Base-by-base conservation (phyloP, 2,329 filamentous ascomycete species). In the Cercospora zeae-maydis region DNA sequence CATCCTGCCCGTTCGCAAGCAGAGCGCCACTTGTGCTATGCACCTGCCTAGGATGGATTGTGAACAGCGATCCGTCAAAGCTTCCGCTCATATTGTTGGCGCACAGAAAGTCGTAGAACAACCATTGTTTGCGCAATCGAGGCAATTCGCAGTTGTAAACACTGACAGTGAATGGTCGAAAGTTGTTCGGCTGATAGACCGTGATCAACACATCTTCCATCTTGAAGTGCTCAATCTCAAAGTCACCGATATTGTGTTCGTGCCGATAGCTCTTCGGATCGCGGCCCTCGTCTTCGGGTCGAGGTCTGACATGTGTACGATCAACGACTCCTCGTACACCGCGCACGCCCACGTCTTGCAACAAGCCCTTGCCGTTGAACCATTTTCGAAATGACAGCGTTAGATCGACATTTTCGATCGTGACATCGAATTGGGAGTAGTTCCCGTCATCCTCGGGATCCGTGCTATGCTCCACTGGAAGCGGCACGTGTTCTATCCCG, bases 301-400 rank as follows among this genome's bases (percentile, higher is more conserved):
- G 63, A 31, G 71, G 95, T 61, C 82, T 80, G 1, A 99, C 90
- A 52, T 87, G 89, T 0, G 92, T 96, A 63, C 95, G 86, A 76
- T 99, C 95, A 49, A 99, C 84, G 4, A 98, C 91, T 21, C 95
- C 95, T 63, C 95, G 86, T 31, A 99, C 90, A 4, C 95, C 95
- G 73, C 92, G 95, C 58, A 99, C 88, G 73, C 97, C 92, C 45
- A 99, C 95, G 74, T 98, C 91, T 70, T 91, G 88, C 8, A 99
- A 80, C 5, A 96, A 83, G 0, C 95, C 95, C 76, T 93, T 97
- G 21, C 95, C 93, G 70, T 96, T 98, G 86, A 96, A 96, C 95
- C 95, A 99, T 75, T 97, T 98, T n/a, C 92, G 84, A 70, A 99
- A 98, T 0, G 95, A 99, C 27, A 99, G 77, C 0, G 93, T 98